These are phyloP conservation scores for Geotrichum klebahnii DNA, from an alignment of 1,139 yeast genomes.

Conservation along the genomic window DNA sequence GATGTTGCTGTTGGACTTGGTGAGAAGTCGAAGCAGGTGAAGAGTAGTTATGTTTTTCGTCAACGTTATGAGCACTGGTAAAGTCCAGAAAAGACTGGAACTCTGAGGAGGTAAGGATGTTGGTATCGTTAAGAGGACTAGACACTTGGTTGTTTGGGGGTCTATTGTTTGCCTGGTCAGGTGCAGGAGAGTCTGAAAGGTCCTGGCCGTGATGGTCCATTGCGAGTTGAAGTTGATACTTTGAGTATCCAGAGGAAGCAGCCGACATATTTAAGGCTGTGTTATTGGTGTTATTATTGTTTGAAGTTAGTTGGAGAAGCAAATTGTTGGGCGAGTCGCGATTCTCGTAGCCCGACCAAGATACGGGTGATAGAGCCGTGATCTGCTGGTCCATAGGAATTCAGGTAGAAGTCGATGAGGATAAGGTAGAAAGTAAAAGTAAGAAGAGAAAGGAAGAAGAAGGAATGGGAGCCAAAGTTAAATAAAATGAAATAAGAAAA, in stretches of 20 bases:
- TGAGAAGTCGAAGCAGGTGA: too few relatives aligned
- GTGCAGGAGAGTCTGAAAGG: neutral
- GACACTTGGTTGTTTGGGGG: neutral
- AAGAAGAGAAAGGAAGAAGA: neutral
- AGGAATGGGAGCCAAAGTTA: neutral
- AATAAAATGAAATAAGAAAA: neutral
- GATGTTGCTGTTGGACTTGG: too few relatives aligned
- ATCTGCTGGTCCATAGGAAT: constrained; percentile 2
- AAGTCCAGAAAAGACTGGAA: constrained; percentile 14
- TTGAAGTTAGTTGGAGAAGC: neutral
- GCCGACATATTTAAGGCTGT: too few relatives aligned
- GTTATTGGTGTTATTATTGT: neutral
- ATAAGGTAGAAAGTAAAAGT: neutral
- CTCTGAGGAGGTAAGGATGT: constrained; percentile 4
- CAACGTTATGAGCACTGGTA: neutral
- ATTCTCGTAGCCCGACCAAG: constrained; percentile 5
- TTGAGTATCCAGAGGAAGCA: too few relatives aligned
- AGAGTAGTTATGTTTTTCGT: too few relatives aligned
- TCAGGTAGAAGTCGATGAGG: neutral
- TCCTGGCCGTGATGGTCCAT: neutral
- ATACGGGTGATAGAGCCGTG: constrained; percentile 2
- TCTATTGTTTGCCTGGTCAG: neutral
- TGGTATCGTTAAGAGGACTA: constrained; percentile 6
- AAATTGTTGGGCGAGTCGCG: neutral
- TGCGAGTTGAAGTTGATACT: neutral